These are phyloP conservation scores for Coriolopsis trogii DNA, from an alignment of 1,284 basidiomycete species.

Conservation along the genomic window DNA sequence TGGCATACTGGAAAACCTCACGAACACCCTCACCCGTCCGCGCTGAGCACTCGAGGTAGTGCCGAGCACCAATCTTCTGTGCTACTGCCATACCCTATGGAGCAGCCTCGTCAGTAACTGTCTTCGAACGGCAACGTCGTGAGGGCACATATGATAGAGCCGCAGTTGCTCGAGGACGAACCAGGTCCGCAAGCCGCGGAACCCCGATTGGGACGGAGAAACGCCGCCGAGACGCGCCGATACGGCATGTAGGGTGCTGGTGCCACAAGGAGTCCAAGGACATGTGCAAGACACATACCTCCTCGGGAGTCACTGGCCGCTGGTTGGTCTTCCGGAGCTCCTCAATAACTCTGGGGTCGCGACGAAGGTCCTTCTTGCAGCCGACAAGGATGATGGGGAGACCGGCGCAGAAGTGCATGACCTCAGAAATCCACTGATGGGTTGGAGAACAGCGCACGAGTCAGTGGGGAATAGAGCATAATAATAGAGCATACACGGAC, in stretches of 20 bases:
- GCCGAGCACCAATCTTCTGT: constrained; percentile 73
- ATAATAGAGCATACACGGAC: constrained; percentile 38
- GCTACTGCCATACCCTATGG: constrained; percentile 69
- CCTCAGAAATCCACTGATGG: constrained; percentile 76
- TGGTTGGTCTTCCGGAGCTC: constrained; percentile 66
- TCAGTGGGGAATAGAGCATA: constrained; percentile 1
- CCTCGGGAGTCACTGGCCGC: constrained; percentile 59
- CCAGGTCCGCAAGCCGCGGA: not conserved
- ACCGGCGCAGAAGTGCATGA: constrained; percentile 77
- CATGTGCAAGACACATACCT: constrained; percentile 40
- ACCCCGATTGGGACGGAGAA: constrained; percentile 10
- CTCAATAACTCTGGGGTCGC: constrained; percentile 54
- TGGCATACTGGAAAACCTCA: constrained; percentile 80
- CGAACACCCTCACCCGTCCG: constrained; percentile 74
- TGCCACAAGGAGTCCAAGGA: not conserved
- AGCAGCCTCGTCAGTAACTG: not conserved
- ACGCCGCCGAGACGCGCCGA: constrained; percentile 8
- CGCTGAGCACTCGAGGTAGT: constrained; percentile 78
- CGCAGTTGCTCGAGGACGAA: not conserved
- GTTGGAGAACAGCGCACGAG: not conserved
- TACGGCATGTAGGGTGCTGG: constrained; percentile 6
- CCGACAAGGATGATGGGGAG: constrained; percentile 78
- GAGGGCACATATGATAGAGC: too few species aligned
- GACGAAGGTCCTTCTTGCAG: constrained; percentile 75
- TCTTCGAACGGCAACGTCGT: not conserved